Percentiles rank a stretch among this genome's conserved stretches.
phyloP scores from a whole-genome alignment of 352 stramenopile genomes.

The Phytopythium montanum region DNA sequence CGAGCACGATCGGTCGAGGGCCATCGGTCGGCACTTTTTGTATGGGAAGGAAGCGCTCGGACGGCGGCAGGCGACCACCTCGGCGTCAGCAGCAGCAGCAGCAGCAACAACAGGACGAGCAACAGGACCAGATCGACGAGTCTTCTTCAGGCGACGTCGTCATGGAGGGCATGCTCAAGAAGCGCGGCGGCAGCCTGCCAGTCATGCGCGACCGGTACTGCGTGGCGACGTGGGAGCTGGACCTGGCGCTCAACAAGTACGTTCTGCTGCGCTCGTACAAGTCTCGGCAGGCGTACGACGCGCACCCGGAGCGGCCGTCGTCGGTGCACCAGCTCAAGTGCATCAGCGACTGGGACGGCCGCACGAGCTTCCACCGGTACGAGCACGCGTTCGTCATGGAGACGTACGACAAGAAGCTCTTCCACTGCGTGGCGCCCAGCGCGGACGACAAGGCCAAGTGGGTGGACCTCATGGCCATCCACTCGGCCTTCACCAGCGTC shows the following conservation, averaged over 20 bases:
- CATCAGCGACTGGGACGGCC: slow-evolving; percentile 75
- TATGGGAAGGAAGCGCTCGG: background rate
- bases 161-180: slow-evolving; percentile 76
- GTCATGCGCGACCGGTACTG: slow-evolving; percentile 85
- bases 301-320: slow-evolving; percentile 44
- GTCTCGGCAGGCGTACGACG: slow-evolving; percentile 34
- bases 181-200: slow-evolving; percentile 58
- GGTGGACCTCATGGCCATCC: slow-evolving; percentile 53
- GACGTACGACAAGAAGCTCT: slow-evolving; percentile 67
- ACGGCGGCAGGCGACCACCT: background rate
- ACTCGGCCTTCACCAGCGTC: slow-evolving; percentile 21
- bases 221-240: slow-evolving; percentile 64
- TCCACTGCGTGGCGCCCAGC: slow-evolving; percentile 62
- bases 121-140: background rate
- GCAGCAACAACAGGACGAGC: background rate
- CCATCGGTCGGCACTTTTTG: background rate
- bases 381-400: slow-evolving; percentile 69
- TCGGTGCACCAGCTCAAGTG: slow-evolving; percentile 63
- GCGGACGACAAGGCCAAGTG: slow-evolving; percentile 53
- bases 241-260: slow-evolving; percentile 39
- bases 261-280: slow-evolving; percentile 80
- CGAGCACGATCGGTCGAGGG: background rate
- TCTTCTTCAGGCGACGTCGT: slow-evolving; percentile 7
- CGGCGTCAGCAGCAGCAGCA: background rate
- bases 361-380: slow-evolving; percentile 73